Evolutionary conservation across 441 rosid genomes (phyloP), one percentile per base, ranked within the genome.

Genomic region (Erodium moschatum): DNA sequence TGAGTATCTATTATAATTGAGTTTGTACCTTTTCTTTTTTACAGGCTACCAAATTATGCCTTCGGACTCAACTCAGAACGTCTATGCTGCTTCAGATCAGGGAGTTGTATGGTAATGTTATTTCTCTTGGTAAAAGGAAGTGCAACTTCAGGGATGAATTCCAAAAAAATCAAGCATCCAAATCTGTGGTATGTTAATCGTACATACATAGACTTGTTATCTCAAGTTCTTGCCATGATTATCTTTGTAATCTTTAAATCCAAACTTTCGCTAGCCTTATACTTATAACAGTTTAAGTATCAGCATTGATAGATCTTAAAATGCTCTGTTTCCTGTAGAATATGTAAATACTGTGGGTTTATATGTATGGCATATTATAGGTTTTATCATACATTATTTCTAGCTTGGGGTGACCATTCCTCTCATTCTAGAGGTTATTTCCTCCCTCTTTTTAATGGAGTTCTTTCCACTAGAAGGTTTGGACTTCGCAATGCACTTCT

Each of bases 101-200:
- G 76, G 90, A 86, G 82, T 75, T 90, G 70, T 77, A 77, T 70
- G 87, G 94, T 46, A 82, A 76, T 68, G 29, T 73, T 62, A 70
- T 83, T 54, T 18, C 76, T 65, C 65, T 75, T 58, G 67, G 61
- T 61, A 81, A 75, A 66, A 73, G 81, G 73, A 82, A 74, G 73
- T 74, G 76, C 63, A 58, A 74, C 69, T 85, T 88, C 77, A 68
- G 75, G 74, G 86, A 86, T 64, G 94, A 90, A 81, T 74, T 83
- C 29, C 79, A 77, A 35, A 85, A 85, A 74, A 72, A 73, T 69
- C 83, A 76, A 70, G 89, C 82, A 19, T 81, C 90, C 10, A 81
- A 76, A 58, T 88, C 90, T 56, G 56, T 69, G 83, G 94, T 90
- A 81, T 69, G 77, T 56, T 69, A 15, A 67, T 70, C 58, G 35